Percentiles rank a stretch among this genome's conserved stretches.
These are phyloP conservation scores for Cubamyces lactineus DNA, from an alignment of 768 basidiomycete genomes.

Conservation along the genomic window DNA sequence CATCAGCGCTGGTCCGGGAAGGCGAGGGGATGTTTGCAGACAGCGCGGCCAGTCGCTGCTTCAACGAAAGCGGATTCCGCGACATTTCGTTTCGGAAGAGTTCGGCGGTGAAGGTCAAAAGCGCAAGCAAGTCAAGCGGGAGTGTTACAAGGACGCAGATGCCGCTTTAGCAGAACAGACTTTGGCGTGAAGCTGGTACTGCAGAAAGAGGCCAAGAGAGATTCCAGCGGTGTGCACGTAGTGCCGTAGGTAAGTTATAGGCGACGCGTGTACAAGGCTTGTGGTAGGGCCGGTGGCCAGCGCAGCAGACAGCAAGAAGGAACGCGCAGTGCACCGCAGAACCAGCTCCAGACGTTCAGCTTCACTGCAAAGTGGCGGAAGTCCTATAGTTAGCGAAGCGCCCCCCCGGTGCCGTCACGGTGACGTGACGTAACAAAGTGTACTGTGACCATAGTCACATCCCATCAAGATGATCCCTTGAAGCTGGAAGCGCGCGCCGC, in stretches of 20 bases:
- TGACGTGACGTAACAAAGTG: neutral
- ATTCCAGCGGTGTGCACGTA: too few relatives aligned
- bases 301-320: too few relatives aligned
- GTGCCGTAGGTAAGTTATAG: too few relatives aligned
- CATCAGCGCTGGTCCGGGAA: conserved; percentile 31
- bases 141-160: neutral
- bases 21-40: conserved; percentile 48
- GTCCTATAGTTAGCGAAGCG: neutral
- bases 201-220: too few relatives aligned
- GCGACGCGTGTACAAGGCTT: too few relatives aligned
- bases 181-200: too few relatives aligned
- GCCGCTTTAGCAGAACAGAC: too few relatives aligned
- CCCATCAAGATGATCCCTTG: neutral
- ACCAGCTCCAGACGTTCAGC: neutral
- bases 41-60: conserved; percentile 68
- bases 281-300: too few relatives aligned
- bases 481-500: too few relatives aligned
- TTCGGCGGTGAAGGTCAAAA: neutral
- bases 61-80: conserved; percentile 48
- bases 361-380: conserved; percentile 1
- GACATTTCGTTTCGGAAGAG: conserved; percentile 17
- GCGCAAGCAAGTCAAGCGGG: neutral
- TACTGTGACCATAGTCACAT: neutral
- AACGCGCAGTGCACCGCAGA: too few relatives aligned
- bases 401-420: neutral